phyloP scores from a whole-genome alignment of 306 rosid genomes.

The Calophaca sinica region DNA sequence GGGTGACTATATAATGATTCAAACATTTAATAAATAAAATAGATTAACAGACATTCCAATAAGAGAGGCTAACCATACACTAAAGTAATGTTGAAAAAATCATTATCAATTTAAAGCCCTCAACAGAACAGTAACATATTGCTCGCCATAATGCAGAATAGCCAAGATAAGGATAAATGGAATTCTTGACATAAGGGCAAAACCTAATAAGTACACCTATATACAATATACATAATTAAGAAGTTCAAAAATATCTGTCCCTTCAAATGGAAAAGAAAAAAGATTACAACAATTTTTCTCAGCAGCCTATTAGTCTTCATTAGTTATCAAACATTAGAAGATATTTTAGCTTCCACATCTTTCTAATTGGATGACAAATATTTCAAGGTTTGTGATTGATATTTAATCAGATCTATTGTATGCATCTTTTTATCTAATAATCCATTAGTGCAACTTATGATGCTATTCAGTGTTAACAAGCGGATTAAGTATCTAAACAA shows the following conservation, averaged over 20 bases:
- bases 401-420: background rate
- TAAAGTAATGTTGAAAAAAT: no score
- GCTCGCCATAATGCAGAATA: background rate
- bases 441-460: background rate
- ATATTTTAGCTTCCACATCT: background rate
- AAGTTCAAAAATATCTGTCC: background rate
- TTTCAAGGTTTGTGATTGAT: background rate
- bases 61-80: no score
- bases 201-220: background rate
- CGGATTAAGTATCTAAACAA: background rate
- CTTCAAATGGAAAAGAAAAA: background rate
- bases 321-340: background rate
- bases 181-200: background rate
- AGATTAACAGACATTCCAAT: no score
- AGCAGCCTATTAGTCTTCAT: background rate
- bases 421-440: background rate
- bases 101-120: no score
- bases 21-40: no score
- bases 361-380: background rate
- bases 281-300: background rate
- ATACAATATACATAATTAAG: background rate
- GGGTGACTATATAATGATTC: no score
- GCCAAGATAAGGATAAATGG: background rate
- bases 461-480: background rate
- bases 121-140: background rate